Conservation (phyloP, 495 filamentous ascomycete genomes). For the Trichoderma virens region DNA sequence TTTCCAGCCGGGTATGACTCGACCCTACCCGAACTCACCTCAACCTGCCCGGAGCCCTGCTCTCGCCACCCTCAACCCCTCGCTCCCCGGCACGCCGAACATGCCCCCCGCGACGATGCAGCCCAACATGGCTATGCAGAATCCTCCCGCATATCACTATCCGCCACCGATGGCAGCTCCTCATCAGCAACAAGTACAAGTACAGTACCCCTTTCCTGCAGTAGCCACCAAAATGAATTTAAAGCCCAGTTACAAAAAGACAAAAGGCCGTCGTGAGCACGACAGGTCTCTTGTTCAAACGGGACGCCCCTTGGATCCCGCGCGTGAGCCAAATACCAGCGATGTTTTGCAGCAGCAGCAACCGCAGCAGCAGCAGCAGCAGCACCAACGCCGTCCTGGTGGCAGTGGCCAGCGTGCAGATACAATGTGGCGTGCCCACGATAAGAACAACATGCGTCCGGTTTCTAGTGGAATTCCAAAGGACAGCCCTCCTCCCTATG, state of each 20-base stretch:
- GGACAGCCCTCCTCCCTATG: conserved; percentile 17
- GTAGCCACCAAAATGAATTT: conserved; percentile 7
- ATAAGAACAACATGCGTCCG: conserved; percentile 2
- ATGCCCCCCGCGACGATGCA: conserved; percentile 44
- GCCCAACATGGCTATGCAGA: conserved; percentile 39
- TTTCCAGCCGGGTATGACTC: conserved; percentile 55
- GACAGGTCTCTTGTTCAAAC: conserved; percentile 34
- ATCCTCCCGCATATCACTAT: conserved; percentile 53
- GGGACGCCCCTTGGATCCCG: conserved; percentile 22
- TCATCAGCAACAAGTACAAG: conserved; percentile 57
- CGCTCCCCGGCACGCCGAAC: conserved; percentile 62
- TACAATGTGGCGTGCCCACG: neutral
- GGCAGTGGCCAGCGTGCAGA: neutral
- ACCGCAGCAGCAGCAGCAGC: neutral
- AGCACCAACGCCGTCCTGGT: neutral
- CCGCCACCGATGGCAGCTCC: conserved; percentile 47
- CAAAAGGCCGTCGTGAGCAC: conserved; percentile 32
- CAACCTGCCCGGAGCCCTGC: conserved; percentile 65
- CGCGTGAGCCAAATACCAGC: conserved; percentile 19
- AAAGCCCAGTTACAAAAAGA: conserved; percentile 31
- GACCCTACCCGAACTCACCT: conserved; percentile 60
- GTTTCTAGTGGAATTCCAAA: conserved; percentile 5
- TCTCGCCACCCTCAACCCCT: conserved; percentile 52
- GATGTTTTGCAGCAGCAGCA: conserved; percentile 12
- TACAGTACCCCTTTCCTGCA: conserved; percentile 51